Evolutionary conservation across 208 protist genomes (phyloP), one percentile per base, ranked within the genome.

Genomic region (Trypanosoma theileri): DNA sequence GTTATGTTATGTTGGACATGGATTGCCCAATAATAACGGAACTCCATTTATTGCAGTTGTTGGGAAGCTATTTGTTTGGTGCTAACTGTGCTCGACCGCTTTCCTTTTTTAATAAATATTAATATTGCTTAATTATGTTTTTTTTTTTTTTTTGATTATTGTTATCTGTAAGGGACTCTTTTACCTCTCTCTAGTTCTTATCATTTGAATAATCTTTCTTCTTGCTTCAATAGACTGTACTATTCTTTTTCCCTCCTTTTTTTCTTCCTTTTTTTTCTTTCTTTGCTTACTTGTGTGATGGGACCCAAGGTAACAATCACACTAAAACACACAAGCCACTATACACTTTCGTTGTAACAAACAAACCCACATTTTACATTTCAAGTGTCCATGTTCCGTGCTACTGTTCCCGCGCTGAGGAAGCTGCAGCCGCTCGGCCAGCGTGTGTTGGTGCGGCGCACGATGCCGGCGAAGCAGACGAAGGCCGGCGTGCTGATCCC

Each of bases 401-500:
- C 28, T 6, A 59, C 55, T 42, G 65, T 63, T 46, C 75, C 82
- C 55, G 77, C 73, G 16, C 84, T 92, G 72, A 94, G 93, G 88
- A 93, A 85, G 84, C 88, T 97, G 60, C 82, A 91, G 81, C 92
- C 92, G 56, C 85, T 97, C 56, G 89, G 89, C 78, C 74, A 92
- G 81, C 92, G 89, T 69, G 92, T 97, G 75, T 84, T 97, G 71
- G 83, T 97, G 76, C 87, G 82, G 78, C 87, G 92, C 77, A 88
- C 74, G 44, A 73, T 89, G 80, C 80, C 92, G 16, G 88, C 88
- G 58, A 94, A 92, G 84, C 86, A 95, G 81, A 97, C 92, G 54
- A 92, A 94, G 88, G 88, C 92, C n/a, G 92, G 92, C 59, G 84
- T 97, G 67, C 88, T 97, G 58, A 97, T 97, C 71, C 92, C 92